phyloP scores from a whole-genome alignment of 495 filamentous ascomycete genomes.

The Penicillium paxilli region DNA sequence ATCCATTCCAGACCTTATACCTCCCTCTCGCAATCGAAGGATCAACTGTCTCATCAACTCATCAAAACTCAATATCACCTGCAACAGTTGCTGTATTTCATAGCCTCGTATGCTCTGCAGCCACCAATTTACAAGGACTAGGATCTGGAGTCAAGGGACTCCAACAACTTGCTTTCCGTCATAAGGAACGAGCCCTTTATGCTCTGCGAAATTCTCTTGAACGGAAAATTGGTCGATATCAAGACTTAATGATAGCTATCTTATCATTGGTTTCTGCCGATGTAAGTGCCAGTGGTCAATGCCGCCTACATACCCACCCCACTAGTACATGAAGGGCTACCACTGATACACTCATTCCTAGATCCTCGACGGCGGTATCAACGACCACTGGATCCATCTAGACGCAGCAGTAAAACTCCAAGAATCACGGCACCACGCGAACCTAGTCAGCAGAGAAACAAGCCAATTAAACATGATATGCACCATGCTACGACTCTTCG shows the following conservation, averaged over 20 bases:
- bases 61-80: background rate
- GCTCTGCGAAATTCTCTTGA: background rate
- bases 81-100: background rate
- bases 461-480: background rate
- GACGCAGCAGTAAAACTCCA: background rate
- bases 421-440: background rate
- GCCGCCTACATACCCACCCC: background rate
- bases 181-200: background rate
- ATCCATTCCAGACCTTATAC: background rate
- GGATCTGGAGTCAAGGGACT: background rate
- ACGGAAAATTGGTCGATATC: background rate
- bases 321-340: too few relatives aligned
- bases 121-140: background rate
- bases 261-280: background rate
- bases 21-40: background rate
- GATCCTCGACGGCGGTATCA: background rate
- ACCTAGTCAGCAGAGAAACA: background rate
- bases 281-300: background rate
- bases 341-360: background rate
- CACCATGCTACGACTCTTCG: background rate
- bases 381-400: background rate
- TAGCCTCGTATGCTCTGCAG: background rate
- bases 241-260: background rate
- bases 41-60: background rate
- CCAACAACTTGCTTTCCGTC: background rate